These are phyloP conservation scores for Cercospora berteroae DNA, from an alignment of 2,329 filamentous ascomycete genomes.

Conservation along the genomic window DNA sequence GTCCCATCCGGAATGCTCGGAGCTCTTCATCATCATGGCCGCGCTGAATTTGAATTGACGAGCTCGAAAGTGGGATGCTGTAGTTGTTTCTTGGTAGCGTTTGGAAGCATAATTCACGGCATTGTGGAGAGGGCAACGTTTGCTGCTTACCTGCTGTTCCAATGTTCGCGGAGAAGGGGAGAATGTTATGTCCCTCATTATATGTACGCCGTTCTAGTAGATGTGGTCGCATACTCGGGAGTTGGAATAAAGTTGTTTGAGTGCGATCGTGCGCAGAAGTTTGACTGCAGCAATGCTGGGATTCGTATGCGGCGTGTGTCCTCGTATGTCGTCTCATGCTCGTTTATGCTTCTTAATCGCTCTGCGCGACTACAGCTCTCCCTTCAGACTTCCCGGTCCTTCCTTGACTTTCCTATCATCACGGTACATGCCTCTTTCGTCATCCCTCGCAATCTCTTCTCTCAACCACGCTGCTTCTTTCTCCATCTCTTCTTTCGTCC, in stretches of 20 bases:
- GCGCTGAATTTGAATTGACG: background rate
- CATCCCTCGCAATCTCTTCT: slow-evolving; percentile 52
- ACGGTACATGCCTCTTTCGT: slow-evolving; percentile 3
- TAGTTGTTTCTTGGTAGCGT: background rate
- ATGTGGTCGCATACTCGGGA: background rate
- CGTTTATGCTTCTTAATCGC: background rate
- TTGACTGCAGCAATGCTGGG: background rate
- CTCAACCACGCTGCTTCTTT: slow-evolving; percentile 70
- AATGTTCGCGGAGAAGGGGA: background rate
- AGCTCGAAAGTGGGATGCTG: background rate
- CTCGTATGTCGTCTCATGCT: background rate
- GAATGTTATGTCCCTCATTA: background rate
- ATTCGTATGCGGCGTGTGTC: background rate
- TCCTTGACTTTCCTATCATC: slow-evolving; percentile 2
- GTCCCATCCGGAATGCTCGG: background rate
- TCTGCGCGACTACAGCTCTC: background rate
- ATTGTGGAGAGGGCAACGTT: background rate
- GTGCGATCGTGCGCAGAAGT: background rate
- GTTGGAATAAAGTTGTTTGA: background rate
- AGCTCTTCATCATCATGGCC: background rate
- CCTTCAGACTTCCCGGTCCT: background rate
- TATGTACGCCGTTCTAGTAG: background rate
- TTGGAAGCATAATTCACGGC: background rate
- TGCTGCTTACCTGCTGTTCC: background rate
- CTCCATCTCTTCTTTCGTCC: slow-evolving; percentile 73